These are phyloP conservation scores for Herpetomonas muscarum DNA, from an alignment of 208 protist species.

Conservation along the genomic window DNA sequence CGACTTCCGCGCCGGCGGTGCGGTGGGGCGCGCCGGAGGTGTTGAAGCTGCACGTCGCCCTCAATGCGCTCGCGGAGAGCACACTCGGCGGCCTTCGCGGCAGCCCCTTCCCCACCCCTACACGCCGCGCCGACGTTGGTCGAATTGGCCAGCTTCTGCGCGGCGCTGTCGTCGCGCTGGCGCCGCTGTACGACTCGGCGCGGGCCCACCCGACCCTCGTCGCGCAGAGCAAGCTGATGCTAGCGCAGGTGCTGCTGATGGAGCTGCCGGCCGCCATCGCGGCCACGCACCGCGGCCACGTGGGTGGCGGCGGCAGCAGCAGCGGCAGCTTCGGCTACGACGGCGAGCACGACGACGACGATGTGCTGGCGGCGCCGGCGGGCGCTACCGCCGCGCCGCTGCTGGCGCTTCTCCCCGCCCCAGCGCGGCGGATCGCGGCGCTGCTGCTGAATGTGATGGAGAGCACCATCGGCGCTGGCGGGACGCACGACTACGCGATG, in stretches of 20 bases:
- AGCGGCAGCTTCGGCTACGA: background rate
- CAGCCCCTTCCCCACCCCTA: background rate
- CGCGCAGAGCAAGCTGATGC: conserved; percentile 47
- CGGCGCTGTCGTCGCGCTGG: conserved; percentile 31
- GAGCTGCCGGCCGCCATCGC: conserved; percentile 5
- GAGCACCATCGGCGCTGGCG: conserved; percentile 25
- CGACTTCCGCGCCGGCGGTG: conserved; percentile 15
- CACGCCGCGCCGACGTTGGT: background rate
- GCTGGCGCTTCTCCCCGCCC: conserved; percentile 1
- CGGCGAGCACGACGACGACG: background rate
- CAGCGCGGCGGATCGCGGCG: conserved; percentile 18
- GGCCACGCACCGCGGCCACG: no score
- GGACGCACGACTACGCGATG: conserved; percentile 62
- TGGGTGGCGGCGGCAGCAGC: conserved; percentile 5
- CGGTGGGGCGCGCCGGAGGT: conserved; percentile 13
- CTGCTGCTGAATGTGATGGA: conserved; percentile 46
- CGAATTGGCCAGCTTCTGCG: conserved; percentile 12
- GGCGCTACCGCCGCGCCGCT: background rate
- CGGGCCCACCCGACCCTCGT: conserved; percentile 44
- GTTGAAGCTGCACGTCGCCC: conserved; percentile 32
- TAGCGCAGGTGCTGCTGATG: conserved; percentile 34
- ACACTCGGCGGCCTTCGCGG: background rate
- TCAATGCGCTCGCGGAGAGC: conserved; percentile 23
- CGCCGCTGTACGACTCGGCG: conserved; percentile 47
- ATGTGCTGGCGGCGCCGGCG: background rate